Evolutionary conservation across 257 asterid species (phyloP).

Genomic region (Lycium barbarum): DNA sequence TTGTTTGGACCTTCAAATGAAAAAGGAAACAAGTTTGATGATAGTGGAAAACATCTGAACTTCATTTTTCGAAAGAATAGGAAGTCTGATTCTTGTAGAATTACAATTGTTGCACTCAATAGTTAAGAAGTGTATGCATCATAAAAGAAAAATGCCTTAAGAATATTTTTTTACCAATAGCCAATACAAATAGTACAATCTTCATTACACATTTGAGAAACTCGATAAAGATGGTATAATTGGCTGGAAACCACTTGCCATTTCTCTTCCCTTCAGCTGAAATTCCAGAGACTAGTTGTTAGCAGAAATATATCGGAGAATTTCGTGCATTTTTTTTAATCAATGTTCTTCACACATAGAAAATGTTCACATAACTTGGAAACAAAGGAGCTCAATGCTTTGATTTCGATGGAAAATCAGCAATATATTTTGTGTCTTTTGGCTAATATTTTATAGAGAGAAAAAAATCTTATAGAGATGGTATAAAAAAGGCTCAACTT

Average conservation of each 20-base stretch:
- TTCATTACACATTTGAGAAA: too few relatives aligned
- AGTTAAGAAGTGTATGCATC: too few relatives aligned
- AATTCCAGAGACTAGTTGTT: conserved; percentile 3
- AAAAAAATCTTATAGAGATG: background rate
- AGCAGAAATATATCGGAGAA: background rate
- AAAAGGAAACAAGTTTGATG: too few relatives aligned
- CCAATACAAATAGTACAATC: too few relatives aligned
- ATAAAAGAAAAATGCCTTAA: too few relatives aligned
- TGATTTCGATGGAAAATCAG: background rate
- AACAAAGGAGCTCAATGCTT: background rate
- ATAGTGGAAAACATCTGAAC: too few relatives aligned
- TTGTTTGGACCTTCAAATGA: too few relatives aligned
- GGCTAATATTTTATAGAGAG: background rate
- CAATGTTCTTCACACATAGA: background rate
- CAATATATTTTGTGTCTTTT: too few relatives aligned
- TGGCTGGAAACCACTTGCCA: conserved; percentile 31
- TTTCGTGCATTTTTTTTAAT: background rate
- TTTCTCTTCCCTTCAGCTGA: conserved; percentile 5
- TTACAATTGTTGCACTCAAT: too few relatives aligned
- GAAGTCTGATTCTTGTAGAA: too few relatives aligned
- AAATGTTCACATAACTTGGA: conserved; percentile 3
- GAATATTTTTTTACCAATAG: too few relatives aligned
- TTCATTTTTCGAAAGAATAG: too few relatives aligned
- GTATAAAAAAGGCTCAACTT: background rate
- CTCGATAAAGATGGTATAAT: conserved; percentile 31